Conservation (phyloP, 495 filamentous ascomycete species). For the Hapsidospora chrysogenum region DNA sequence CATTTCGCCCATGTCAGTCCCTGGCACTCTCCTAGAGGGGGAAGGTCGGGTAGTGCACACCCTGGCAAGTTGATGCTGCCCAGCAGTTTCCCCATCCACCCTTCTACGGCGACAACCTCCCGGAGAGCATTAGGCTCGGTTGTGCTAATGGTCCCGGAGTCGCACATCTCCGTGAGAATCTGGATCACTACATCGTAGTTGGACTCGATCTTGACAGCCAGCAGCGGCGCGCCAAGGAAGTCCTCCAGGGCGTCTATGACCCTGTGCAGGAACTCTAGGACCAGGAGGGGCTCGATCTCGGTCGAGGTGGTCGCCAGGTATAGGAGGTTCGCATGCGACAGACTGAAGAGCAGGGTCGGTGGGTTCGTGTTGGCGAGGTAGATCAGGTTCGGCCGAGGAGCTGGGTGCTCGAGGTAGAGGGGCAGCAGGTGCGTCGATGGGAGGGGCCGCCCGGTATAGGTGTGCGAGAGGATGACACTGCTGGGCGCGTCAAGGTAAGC, state of each 20-base stretch:
- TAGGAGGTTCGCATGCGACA: constrained; percentile 70
- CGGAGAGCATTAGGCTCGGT: constrained; percentile 88
- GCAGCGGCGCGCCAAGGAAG: constrained; percentile 77
- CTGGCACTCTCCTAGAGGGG: neutral
- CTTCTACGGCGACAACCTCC: constrained; percentile 81
- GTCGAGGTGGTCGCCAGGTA: constrained; percentile 69
- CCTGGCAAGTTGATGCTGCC: constrained; percentile 69
- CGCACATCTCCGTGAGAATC: constrained; percentile 88
- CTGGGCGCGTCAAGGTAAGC: constrained; percentile 3
- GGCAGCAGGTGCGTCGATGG: constrained; percentile 60
- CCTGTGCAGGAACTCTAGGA: constrained; percentile 88
- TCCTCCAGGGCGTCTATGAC: constrained; percentile 87
- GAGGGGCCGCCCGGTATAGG: constrained; percentile 55
- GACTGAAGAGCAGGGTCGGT: constrained; percentile 78
- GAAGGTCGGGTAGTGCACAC: constrained; percentile 18
- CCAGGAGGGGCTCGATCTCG: constrained; percentile 86
- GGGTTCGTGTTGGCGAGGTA: constrained; percentile 69
- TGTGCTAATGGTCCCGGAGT: constrained; percentile 75
- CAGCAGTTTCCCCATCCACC: constrained; percentile 79
- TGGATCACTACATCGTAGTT: constrained; percentile 93
- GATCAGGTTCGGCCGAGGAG: constrained; percentile 71
- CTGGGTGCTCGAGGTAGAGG: constrained; percentile 71
- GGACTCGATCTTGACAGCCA: constrained; percentile 68
- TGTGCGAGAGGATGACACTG: constrained; percentile 34
- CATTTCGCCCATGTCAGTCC: neutral